phyloP scores from a whole-genome alignment of 2,329 filamentous ascomycete species.

The Colletotrichum orchidophilum region DNA sequence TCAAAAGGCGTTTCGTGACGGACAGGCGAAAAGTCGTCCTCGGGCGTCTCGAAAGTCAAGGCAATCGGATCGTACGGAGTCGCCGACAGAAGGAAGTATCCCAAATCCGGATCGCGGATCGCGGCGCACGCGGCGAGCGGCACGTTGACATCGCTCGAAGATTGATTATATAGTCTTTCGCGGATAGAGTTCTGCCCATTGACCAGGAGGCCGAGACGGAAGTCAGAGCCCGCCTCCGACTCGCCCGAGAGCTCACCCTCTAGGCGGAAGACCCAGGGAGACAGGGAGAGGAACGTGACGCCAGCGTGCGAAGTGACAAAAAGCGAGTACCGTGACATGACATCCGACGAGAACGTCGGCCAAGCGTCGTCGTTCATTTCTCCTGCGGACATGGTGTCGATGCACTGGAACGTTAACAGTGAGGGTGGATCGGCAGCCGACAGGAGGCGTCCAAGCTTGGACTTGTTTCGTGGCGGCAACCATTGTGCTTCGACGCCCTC shows the following conservation, averaged over 20 bases:
- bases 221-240: constrained; percentile 67
- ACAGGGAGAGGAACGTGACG: constrained; percentile 68
- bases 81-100: constrained; percentile 70
- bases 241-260: constrained; percentile 68
- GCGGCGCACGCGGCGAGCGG: constrained; percentile 63
- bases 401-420: constrained; percentile 69
- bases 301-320: constrained; percentile 70
- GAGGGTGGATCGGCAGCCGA: constrained; percentile 52
- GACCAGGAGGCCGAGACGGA: constrained; percentile 68
- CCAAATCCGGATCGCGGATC: constrained; percentile 69
- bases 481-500: constrained; percentile 73
- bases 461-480: constrained; percentile 66
- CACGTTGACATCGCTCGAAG: constrained; percentile 54
- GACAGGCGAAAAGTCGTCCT: constrained; percentile 57
- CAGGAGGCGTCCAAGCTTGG: constrained; percentile 51
- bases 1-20: constrained; percentile 54
- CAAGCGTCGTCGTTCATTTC: constrained; percentile 67
- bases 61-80: constrained; percentile 67
- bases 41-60: constrained; percentile 68
- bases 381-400: constrained; percentile 65
- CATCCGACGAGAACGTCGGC: constrained; percentile 71
- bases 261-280: constrained; percentile 71
- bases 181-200: constrained; percentile 65
- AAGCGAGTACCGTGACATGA: constrained; percentile 70
- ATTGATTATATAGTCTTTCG: constrained; percentile 66